Evolutionary conservation across 2,329 filamentous ascomycete genomes (phyloP).

Genomic region (Emergomyces orientalis): DNA sequence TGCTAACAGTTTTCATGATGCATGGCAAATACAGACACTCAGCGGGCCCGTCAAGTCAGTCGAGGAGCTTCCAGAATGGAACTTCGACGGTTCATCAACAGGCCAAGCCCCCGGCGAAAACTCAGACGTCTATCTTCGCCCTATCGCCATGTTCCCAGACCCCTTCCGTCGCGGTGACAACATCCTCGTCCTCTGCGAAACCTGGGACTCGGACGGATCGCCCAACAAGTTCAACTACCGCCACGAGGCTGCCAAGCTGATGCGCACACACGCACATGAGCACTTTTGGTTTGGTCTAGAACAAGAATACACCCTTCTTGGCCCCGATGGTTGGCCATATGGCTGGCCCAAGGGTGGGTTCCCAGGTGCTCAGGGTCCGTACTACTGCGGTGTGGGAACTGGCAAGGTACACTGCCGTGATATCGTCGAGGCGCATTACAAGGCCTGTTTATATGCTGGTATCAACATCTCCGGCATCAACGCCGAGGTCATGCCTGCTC

Average conservation of each 20-base stretch:
- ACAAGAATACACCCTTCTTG: constrained; percentile 94
- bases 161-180: constrained; percentile 85
- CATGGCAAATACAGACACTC: constrained; percentile 47
- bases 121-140: constrained; percentile 94
- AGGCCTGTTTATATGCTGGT: constrained; percentile 76
- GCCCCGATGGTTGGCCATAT: constrained; percentile 75
- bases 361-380: constrained; percentile 86
- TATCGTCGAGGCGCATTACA: constrained; percentile 92
- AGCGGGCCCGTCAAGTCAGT: constrained; percentile 47
- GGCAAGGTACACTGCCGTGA: constrained; percentile 97
- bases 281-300: constrained; percentile 97
- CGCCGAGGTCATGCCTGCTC: constrained; percentile 94
- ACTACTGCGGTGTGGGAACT: constrained; percentile 96
- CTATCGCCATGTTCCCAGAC: constrained; percentile 79
- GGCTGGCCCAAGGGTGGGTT: constrained; percentile 84
- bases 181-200: constrained; percentile 89
- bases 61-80: constrained; percentile 66
- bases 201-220: constrained; percentile 84
- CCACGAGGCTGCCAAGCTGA: constrained; percentile 79
- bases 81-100: constrained; percentile 83
- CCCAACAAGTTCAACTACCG: constrained; percentile 99
- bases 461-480: constrained; percentile 97
- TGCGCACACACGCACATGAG: constrained; percentile 74
- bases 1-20: constrained; percentile 10
- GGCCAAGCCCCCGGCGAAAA: constrained; percentile 88